Percentiles rank a stretch among this genome's conserved stretches.
These are phyloP conservation scores for Phytomonas serpens DNA, from an alignment of 208 protist species.

Conservation along the genomic window DNA sequence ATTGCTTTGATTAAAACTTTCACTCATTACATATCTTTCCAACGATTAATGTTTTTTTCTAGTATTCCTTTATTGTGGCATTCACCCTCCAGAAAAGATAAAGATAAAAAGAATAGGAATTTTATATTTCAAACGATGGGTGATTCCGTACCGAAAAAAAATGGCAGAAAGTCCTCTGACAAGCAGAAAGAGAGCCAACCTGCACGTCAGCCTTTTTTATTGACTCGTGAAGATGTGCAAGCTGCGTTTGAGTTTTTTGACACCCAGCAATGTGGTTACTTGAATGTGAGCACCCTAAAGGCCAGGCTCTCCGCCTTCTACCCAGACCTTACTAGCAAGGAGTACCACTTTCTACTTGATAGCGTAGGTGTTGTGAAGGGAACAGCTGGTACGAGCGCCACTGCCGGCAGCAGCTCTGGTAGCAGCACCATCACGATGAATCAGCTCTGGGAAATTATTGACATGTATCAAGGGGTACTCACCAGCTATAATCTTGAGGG, in stretches of 20 bases:
- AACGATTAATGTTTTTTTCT: not conserved
- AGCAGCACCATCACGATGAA: constrained; percentile 24
- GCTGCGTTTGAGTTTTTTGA: constrained; percentile 92
- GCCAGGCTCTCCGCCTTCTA: constrained; percentile 87
- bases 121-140: constrained; percentile 4
- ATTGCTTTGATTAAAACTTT: not conserved
- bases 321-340: constrained; percentile 86
- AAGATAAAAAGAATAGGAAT: not conserved
- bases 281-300: constrained; percentile 86
- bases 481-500: not conserved
- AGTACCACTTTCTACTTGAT: constrained; percentile 90
- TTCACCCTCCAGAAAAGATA: not conserved
- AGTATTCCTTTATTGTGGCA: not conserved
- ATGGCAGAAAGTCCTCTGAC: not conserved
- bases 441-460: constrained; percentile 82
- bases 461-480: constrained; percentile 52
- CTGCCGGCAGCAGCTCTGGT: not conserved
- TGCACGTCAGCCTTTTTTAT: constrained; percentile 21
- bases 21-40: not conserved
- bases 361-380: not conserved
- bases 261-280: constrained; percentile 54
- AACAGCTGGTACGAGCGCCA: not conserved
- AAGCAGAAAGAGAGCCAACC: constrained; percentile 1
- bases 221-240: constrained; percentile 78
- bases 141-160: constrained; percentile 8